These are phyloP conservation scores for Annona squamosa DNA, from an alignment of 164 flowering plant genomes.

Conservation along the genomic window DNA sequence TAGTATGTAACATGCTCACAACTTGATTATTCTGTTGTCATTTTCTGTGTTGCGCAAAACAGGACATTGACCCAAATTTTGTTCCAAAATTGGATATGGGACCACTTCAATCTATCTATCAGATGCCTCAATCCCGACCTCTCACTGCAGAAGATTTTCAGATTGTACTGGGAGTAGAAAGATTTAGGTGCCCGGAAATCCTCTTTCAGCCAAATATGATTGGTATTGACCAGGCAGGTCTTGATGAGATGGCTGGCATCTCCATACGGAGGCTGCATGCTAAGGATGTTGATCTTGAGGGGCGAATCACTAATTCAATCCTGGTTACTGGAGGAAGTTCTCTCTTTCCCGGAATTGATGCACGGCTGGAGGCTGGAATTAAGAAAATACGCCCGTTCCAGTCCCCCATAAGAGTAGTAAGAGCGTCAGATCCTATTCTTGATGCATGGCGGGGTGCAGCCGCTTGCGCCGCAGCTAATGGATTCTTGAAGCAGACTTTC, in stretches of 20 bases:
- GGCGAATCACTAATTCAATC: conserved; percentile 60
- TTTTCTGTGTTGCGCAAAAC: conserved; percentile 9
- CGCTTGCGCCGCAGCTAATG: conserved; percentile 46
- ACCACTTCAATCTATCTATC: conserved; percentile 32
- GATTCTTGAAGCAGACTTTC: conserved; percentile 57
- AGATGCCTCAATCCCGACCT: conserved; percentile 64
- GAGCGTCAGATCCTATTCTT: conserved; percentile 69
- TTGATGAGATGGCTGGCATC: conserved; percentile 89
- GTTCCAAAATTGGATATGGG: conserved; percentile 46
- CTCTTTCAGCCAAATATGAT: conserved; percentile 75
- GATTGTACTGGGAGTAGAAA: conserved; percentile 77
- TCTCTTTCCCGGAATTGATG: conserved; percentile 67
- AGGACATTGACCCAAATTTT: conserved; percentile 89
- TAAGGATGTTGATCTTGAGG: conserved; percentile 29
- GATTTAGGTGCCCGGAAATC: conserved; percentile 94
- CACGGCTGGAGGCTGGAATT: conserved; percentile 80
- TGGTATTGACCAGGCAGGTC: conserved; percentile 83
- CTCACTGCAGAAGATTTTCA: conserved; percentile 85
- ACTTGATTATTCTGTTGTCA: too few relatives aligned
- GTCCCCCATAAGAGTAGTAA: conserved; percentile 52
- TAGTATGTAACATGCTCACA: background rate
- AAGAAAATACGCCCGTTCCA: conserved; percentile 83
- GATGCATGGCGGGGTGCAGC: conserved; percentile 98
- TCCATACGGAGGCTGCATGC: conserved; percentile 60
- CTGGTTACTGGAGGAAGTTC: conserved; percentile 83